phyloP scores from a whole-genome alignment of 129 eudicot species.

The Flaveria bidentis region DNA sequence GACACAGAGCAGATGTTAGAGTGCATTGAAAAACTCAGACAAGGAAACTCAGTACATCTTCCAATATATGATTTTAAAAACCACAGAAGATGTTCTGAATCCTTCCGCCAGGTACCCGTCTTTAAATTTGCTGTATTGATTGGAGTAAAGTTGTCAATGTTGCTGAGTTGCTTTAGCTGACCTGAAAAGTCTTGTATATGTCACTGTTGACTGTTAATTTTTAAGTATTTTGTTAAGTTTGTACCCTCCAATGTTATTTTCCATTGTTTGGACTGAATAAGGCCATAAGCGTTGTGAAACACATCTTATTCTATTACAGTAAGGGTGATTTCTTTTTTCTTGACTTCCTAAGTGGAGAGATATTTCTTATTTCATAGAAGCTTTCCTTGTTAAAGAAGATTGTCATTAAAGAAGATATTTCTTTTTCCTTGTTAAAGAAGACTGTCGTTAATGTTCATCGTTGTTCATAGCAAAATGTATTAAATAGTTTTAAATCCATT shows the following conservation, averaged over 20 bases:
- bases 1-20: slow-evolving; percentile 97
- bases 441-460: not conserved
- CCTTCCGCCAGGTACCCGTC: slow-evolving; percentile 78
- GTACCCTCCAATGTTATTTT: not conserved
- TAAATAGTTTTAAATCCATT: slow-evolving; percentile 3
- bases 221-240: not conserved
- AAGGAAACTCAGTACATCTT: slow-evolving; percentile 80
- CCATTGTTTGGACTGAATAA: slow-evolving; percentile 3
- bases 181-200: not conserved
- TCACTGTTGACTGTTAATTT: not conserved
- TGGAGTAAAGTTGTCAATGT: not conserved
- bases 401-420: not conserved
- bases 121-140: slow-evolving; percentile 9
- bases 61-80: slow-evolving; percentile 93
- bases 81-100: slow-evolving; percentile 78
- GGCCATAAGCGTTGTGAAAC: not conserved
- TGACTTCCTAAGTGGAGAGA: slow-evolving; percentile 2
- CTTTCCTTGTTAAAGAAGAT: not conserved
- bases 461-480: slow-evolving; percentile 7
- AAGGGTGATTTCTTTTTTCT: slow-evolving; percentile 5
- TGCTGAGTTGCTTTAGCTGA: slow-evolving; percentile 12
- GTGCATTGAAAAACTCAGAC: slow-evolving; percentile 67
- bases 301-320: not conserved
- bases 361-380: not conserved
- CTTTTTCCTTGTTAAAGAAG: not conserved